Base-by-base conservation (phyloP, 2,329 filamentous ascomycete species). In the Teratosphaeria epicoccoides region DNA sequence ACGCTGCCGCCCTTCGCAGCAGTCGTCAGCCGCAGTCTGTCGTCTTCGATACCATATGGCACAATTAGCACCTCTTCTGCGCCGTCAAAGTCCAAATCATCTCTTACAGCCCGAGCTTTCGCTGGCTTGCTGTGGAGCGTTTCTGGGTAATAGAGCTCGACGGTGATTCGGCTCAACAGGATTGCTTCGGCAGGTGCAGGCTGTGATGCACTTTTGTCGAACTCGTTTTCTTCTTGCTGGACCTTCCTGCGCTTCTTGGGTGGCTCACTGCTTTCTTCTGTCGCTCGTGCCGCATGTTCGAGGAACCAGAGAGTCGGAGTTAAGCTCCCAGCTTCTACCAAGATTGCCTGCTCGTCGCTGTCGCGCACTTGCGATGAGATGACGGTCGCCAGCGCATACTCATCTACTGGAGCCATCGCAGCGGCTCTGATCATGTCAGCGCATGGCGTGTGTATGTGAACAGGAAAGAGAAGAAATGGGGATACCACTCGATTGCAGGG, bases 291-390 rank as follows among this genome's bases (percentile, higher is more conserved):
- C 24, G 54, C 56, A 29, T 60, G 59, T 49, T 61, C 59, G 3
- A 66, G 47, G 49, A 66, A 67, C 61, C 62, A 67, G 46, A 58
- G 55, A 49, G 57, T 57, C 1, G 64, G 63, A 24, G 58, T 59
- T 48, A 61, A 63, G n/a, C 58, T 56, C 22, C 63, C 64, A n/a
- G 64, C 58, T 52, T 67, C 64, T 26, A 66, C 59, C 9, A 66
- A 49, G 20, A 67, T 62, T 1, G 56, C 56, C 23, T 47, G 43
- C 23, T 61, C 54, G 50, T 66, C 62, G 23, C 57, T 44, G 5
- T 59, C 60, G 20, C 52, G 46, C 2, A 65, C 64, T 28, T 60
- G 57, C 2, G 61, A 58, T 9, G 63, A 60, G 40, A 58, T 45
- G 7, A 62, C 63, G 6, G 54, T 61, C 37, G 55, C 59, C 49